Evolutionary conservation across 2,329 filamentous ascomycete genomes (phyloP), one percentile per base, ranked within the genome.

Genomic region (Hypomyces perniciosus): DNA sequence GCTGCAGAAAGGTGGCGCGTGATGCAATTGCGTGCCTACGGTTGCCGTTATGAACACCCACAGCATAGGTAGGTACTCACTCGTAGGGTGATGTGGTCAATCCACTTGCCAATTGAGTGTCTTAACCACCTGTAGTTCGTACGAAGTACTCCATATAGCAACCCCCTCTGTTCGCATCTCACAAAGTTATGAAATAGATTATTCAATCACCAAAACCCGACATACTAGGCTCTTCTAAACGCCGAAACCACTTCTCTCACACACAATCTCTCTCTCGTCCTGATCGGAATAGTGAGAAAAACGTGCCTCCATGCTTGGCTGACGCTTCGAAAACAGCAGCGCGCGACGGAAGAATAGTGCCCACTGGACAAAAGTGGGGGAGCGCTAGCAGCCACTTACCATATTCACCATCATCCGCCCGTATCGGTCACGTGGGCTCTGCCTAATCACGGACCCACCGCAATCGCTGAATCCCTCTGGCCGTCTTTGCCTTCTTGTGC

Each of bases 401-500:
- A 27, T 35, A 30, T 33, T 13, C 20, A 27, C 20, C 39, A 41
- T 7, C 13, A 12, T 20, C 13, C 7, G 7, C 7, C 37, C 44
- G 44, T 41, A 27, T 49, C 34, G 37, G 51, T 53, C 51, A 53
- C 51, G 51, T 53, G 51, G 10, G 33, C 29, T 12, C 37, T 48
- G 30, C 46, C 50, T 53, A 50, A 50, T 20, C 20, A 20, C 51
- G 37, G 51, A 42, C 51, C 51, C 51, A 50, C 51, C 37, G 31
- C 51, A 53, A 46, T 50, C 51, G 51, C 51, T 48, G 46, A 53
- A 50, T 50, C 51, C 45, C 49, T 50, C 51, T 53, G 43, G 45
- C 28, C 50, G 45, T 44, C 50, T 48, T 35, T 52, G 46, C 51
- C 46, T 20, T 46, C 51, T 50, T 50, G 51, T 59, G 54, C 57